Base-by-base conservation (phyloP, 139 green algal genomes). In the Tetradesmus lagerheimii region DNA sequence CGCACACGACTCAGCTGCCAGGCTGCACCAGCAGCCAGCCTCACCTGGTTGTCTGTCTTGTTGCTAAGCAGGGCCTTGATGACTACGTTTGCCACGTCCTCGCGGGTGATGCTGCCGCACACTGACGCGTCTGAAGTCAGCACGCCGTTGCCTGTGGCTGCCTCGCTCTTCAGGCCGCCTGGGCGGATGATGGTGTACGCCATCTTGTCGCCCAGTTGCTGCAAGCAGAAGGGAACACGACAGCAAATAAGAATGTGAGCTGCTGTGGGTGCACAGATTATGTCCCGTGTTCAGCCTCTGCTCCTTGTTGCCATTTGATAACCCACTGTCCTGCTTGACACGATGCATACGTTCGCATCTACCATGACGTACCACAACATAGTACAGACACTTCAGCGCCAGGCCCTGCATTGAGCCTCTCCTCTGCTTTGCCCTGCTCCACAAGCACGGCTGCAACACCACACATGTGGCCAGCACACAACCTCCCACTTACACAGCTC, bases 401-500 rank as follows among this genome's bases (percentile, higher is more conserved):
- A n/a, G n/a, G 3, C 57, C 5, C 5, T 71, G 15, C 64, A 75
- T 97, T 97, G 29, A 99, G 95, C 29, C 45, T 71, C n/a, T 96
- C 91, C 93, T 99, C 98, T 4, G 98, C 98, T 93, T 99, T 99
- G 82, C 97, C 94, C 94, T 99, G 99, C 93, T 99, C 96, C 39
- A 98, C 18, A 62, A 99, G 93, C 89, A 99, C 1, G 96, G 95
- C 94, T 98, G 95, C 31, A 71, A 71, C 57, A 71, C 6, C n/a
- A n/a, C n/a, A n/a, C n/a, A n/a, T n/a, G n/a, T n/a, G n/a, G n/a
- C n/a, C n/a, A n/a, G n/a, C n/a, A n/a, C n/a, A n/a, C n/a, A n/a
- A n/a, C 16, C 5, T 11, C 5, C 57, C 5, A 74, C 62, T 34
- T 11, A 27, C 64, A 18, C 3, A 6, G 20, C 64, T 97, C n/a